Conservation (phyloP, 2,329 filamentous ascomycete genomes). For the Colletotrichum tropicicola region DNA sequence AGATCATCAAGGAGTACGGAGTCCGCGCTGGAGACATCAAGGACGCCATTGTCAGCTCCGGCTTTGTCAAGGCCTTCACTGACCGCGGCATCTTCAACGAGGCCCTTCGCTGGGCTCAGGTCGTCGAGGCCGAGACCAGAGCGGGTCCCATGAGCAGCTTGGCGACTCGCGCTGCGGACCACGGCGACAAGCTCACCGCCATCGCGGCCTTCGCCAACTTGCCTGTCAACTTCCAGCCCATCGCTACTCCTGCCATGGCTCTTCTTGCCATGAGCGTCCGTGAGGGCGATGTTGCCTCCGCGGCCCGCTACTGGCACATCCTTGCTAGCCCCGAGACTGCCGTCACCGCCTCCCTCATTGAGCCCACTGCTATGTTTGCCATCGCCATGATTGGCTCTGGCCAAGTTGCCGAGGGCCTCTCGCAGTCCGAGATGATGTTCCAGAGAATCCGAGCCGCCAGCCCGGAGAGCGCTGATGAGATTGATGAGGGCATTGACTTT, state of each 20-base stretch:
- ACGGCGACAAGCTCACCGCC: conserved; percentile 75
- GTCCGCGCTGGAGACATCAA: conserved; percentile 70
- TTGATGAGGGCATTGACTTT: conserved; percentile 86
- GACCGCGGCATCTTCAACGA: conserved; percentile 75
- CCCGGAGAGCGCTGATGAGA: conserved; percentile 75
- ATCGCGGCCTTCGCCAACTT: conserved; percentile 71
- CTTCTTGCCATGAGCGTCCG: conserved; percentile 89
- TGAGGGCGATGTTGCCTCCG: conserved; percentile 79
- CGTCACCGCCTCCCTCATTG: conserved; percentile 74
- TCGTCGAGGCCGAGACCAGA: conserved; percentile 67
- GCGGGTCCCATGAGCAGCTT: conserved; percentile 75
- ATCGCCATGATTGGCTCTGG: conserved; percentile 88
- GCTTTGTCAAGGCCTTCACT: conserved; percentile 82
- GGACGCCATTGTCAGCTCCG: conserved; percentile 75
- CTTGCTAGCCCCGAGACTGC: conserved; percentile 70
- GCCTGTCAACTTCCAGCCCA: conserved; percentile 56
- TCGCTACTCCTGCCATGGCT: conserved; percentile 74
- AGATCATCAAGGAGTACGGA: conserved; percentile 73
- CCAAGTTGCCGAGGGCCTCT: conserved; percentile 82
- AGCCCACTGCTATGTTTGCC: conserved; percentile 90
- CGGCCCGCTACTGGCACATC: conserved; percentile 82
- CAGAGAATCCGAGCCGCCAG: conserved; percentile 74
- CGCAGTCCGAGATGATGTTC: conserved; percentile 87
- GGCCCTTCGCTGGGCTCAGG: conserved; percentile 77
- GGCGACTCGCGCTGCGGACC: conserved; percentile 82